Evolutionary conservation across 2,329 filamentous ascomycete species (phyloP), one percentile per base, ranked within the genome.

Genomic region (Calonectria pauciramosa): DNA sequence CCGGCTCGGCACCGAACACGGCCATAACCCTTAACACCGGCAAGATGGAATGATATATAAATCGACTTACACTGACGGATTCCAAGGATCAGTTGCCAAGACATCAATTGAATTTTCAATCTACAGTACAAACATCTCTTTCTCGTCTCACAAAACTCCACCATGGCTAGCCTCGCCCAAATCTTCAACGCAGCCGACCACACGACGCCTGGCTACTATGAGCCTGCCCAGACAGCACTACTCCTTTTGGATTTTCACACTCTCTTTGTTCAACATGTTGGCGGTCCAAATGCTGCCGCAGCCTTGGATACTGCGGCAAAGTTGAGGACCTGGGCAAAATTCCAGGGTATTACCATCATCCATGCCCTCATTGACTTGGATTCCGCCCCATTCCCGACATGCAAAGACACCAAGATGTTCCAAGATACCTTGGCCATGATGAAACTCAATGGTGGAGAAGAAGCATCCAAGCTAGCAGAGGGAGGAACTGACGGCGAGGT

Each of bases 241-340:
- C 67, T 73, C 28, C 51, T 70, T 13, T 20, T 73, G 34, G 71
- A 70, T 8, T 73, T 73, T 18, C 71, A 73, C 60, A n/a, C 47
- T 18, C 28, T 70, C 26, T 66, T 73, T 41, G 59, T 73, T 41
- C 30, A 66, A 26, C 49, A 66, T 16, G 23, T 54, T 5, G 60
- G 67, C 4, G 71, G 66, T 5, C 36, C 71, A 44, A 60, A 63
- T 7, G 67, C 66, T 5, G 2, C 26, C 3, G 59, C 47, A 1
- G 71, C 71, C 14, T 26, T 73, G 5, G 20, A 13, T 1, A 41
- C 60, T n/a, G 71, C 71, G 2, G 59, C 59, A 18, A 28, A 52
- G 32, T n/a, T 73, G 71, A 73, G 71, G 41, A 41, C 30, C 2
- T 73, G 71, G 71, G 71, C 71, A 10, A 70, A 73, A n/a, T 44